Conservation (phyloP, 768 basidiomycete species). For the Suillus americanus region DNA sequence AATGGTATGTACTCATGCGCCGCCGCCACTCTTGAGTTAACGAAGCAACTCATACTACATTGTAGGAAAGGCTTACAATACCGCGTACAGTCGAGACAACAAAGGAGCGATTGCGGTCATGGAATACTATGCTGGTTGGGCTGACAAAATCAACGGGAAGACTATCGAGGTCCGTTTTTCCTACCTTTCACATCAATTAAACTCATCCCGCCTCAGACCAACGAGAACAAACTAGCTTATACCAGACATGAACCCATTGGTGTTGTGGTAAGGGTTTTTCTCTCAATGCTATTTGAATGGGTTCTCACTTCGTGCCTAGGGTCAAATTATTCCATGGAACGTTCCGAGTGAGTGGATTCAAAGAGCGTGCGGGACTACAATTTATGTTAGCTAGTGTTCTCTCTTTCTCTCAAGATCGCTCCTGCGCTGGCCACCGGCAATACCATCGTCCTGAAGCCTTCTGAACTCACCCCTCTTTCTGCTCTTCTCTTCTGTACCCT, state of each 20-base stretch:
- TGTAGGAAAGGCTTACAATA: slow-evolving; percentile 9
- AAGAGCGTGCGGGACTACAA: too few relatives aligned
- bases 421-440: slow-evolving; percentile 82
- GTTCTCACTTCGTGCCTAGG: slow-evolving; percentile 22
- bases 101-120: slow-evolving; percentile 36
- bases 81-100: slow-evolving; percentile 8
- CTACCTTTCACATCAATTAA: not conserved
- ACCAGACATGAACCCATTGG: slow-evolving; percentile 64
- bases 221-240: slow-evolving; percentile 46
- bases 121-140: slow-evolving; percentile 60
- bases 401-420: slow-evolving; percentile 73
- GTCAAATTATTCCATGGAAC: slow-evolving; percentile 70
- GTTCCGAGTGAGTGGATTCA: slow-evolving; percentile 37
- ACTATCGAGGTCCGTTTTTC: slow-evolving; percentile 40
- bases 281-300: slow-evolving; percentile 18
- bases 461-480: slow-evolving; percentile 74
- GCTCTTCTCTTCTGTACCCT: slow-evolving; percentile 53
- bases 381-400: slow-evolving; percentile 39
- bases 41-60: not conserved
- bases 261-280: slow-evolving; percentile 35
- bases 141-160: slow-evolving; percentile 55
- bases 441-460: slow-evolving; percentile 76
- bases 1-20: slow-evolving; percentile 43
- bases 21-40: not conserved
- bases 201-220: slow-evolving; percentile 40